These are phyloP conservation scores for Sordariomycetes sp. DNA, from an alignment of 2,329 filamentous ascomycete genomes.

Conservation along the genomic window DNA sequence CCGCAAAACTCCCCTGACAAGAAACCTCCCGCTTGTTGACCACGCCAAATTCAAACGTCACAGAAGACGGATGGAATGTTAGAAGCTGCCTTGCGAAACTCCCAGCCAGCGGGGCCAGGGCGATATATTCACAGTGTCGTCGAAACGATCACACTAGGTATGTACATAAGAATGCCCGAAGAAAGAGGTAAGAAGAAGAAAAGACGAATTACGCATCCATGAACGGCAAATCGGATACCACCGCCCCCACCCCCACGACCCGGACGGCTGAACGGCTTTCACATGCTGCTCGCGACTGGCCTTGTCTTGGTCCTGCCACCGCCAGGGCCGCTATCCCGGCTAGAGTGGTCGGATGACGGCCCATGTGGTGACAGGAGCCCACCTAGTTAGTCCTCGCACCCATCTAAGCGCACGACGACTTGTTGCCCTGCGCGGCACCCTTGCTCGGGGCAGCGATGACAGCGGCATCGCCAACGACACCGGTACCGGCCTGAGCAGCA, in stretches of 20 bases:
- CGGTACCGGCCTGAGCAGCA: constrained; percentile 8
- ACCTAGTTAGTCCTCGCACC: neutral
- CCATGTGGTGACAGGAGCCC: neutral
- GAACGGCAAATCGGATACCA: neutral
- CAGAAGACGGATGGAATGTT: neutral
- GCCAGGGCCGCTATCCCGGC: neutral
- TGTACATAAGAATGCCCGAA: neutral
- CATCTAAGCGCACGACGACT: neutral
- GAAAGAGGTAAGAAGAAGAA: neutral
- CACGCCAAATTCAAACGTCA: too few relatives aligned
- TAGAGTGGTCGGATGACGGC: neutral
- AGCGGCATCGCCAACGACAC: neutral
- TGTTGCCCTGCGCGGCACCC: neutral
- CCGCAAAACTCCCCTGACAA: too few relatives aligned
- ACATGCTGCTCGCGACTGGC: neutral
- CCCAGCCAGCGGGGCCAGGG: neutral
- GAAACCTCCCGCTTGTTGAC: too few relatives aligned
- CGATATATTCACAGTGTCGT: neutral
- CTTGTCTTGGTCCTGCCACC: neutral
- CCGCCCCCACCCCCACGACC: neutral
- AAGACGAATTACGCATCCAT: neutral
- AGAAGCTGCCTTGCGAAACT: neutral
- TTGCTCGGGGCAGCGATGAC: too few relatives aligned
- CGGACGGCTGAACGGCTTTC: neutral
- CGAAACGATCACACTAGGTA: neutral